Evolutionary conservation across 1,139 yeast species (phyloP), one percentile per base, ranked within the genome.

Genomic region (Williopsis jadinii): DNA sequence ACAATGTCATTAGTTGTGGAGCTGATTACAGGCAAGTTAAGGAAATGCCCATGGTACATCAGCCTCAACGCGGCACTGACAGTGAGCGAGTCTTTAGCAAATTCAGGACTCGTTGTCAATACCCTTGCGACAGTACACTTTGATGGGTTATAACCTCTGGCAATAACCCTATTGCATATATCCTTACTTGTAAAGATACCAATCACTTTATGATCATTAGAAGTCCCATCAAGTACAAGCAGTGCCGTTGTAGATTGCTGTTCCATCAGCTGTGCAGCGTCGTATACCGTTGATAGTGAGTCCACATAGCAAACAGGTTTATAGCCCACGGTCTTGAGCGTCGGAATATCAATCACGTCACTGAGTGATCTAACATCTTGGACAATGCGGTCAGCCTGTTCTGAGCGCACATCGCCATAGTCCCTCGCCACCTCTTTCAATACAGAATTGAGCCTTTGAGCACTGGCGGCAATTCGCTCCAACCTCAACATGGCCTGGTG

Each of bases 111-210:
- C 3, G 70, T 60, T 0, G 71, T 67, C 60, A 67, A 60, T 1
- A 66, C 64, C 34, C 70, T 51, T 2, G 65, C 64, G 27, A 67
- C 63, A 6, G 62, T 62, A 9, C 67, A 62, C 2, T 50, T 51
- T n/a, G 44, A 45, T 0, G 68, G 61, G 44, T 66, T 63, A 30
- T 60, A 51, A 8, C 54, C 53, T 33, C 52, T 51, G 3, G 68
- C 66, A 26, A 67, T 43, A 0, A 66, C 71, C 32, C 71, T 49
- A 37, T 61, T 65, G 12, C 64, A 66, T 12, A 67, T 57, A 50
- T 67, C 72, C 45, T 67, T 67, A 34, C 67, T 64, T 1, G 71
- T 67, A 41, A 67, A 56, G 37, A 67, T 67, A 1, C 71, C 72
- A 42, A 67, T 65, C 2, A 66, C 58, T 34, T 59, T 60, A 32